Evolutionary conservation across 2,329 filamentous ascomycete species (phyloP), one percentile per base, ranked within the genome.

Genomic region (Penicillium sp.): DNA sequence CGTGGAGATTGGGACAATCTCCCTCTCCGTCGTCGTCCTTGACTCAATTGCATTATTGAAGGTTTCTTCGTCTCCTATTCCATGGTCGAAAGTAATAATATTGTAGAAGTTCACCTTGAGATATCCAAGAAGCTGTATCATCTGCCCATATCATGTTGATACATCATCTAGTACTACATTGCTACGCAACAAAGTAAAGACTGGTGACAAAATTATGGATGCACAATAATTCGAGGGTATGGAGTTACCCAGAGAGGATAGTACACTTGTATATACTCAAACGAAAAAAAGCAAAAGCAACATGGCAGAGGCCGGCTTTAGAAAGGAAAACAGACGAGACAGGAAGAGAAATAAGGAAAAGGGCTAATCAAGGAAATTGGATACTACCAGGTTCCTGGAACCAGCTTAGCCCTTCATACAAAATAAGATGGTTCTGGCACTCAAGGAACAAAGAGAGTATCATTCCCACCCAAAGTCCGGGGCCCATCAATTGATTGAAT

Each of bases 31-130:
- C 54, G 46, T 62, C 47, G 49, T 60, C 44, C 55, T 64, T 60
- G 58, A 63, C 55, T 20, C 66, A 69, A 68, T 69, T 66, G 62
- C 65, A 69, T 66, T 60, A 61, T 63, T 50, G 63, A 62, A 61
- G 58, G 50, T 62, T 66, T 56, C 55, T 63, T 64, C 63, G 26
- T 58, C 37, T 54, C n/a, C 48, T 12, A 27, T 45, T 40, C 15
- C 12, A 13, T 17, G 36, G 4, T 17, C n/a, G 4, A 8, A 3
- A 23, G 21, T n/a, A 37, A 37, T 7, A 6, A 23, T 21, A 23
- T 17, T 37, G 34, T 23, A 37, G 34, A 37, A 10, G 4, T 5
- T n/a, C n/a, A n/a, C n/a, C n/a, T n/a, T n/a, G n/a, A n/a, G n/a
- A n/a, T n/a, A n/a, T n/a, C n/a, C n/a, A n/a, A n/a, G n/a, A n/a